Evolutionary conservation across 768 basidiomycete genomes (phyloP), one percentile per base, ranked within the genome.

Genomic region (Termitomyces sp.): DNA sequence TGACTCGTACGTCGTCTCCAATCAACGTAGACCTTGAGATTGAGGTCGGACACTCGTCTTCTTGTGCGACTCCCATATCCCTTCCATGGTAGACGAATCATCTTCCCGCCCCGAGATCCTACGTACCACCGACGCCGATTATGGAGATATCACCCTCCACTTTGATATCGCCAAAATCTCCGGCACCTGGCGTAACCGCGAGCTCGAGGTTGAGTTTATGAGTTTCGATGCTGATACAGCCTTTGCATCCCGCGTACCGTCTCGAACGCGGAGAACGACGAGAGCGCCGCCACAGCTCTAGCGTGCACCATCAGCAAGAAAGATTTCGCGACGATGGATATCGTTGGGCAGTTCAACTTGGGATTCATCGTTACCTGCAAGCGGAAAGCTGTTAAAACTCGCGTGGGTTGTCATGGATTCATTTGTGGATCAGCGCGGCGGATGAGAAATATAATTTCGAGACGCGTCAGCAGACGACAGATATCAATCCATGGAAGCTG

Each of bases 381-480:
- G 62, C 75, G 75, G 56, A 75, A 75, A 59, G 48, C 34, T 0
- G 50, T 55, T 2, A 60, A 23, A n/a, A 1, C 4, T 16, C 51
- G 42, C 9, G 59, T n/a, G 21, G 4, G 60, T 45, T 14, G 58
- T 38, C 14, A 76, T 84, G 73, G 95, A 98, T 66, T 98, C 73
- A 94, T 99, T n/a, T 60, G 82, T 98, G 17, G 96, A 98, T 65
- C 96, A 98, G 68, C 96, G 96, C 96, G 5, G 87, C 92, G 5
- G 97, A 99, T 71, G 97, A 98, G 72, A 98, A 98, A 75, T 98
- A 92, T 73, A 98, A 98, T 68, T 98, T 98, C 67, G 97, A 98
- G 77, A 90, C 83, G 1, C 73, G 98, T 56, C 96, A 98, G 70
- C 79, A 83, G 62, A 93, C 86, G 19, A 98, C 95, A 11, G 82